Evolutionary conservation across 306 rosid species (phyloP).

Genomic region (Argentina anserina): DNA sequence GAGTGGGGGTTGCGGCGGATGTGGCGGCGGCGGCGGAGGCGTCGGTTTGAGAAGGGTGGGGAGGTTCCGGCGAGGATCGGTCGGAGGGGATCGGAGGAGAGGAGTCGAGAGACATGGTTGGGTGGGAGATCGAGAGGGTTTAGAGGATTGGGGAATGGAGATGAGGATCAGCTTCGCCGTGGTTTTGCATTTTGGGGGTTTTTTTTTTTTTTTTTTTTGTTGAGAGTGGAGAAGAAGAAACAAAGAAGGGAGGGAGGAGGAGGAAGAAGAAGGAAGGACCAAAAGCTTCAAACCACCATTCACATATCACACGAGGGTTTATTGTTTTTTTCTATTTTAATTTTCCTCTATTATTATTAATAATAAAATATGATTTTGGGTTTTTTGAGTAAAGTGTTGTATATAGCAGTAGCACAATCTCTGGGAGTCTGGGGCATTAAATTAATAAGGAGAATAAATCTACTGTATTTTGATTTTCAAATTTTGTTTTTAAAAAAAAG

Average conservation of each 20-base stretch:
- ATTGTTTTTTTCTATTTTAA: background rate
- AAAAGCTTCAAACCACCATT: slow-evolving; percentile 60
- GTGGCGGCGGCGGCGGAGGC: slow-evolving; percentile 24
- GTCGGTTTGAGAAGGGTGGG: slow-evolving; percentile 38
- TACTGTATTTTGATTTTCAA: too few relatives aligned
- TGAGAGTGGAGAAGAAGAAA: slow-evolving; percentile 25
- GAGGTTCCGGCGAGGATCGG: slow-evolving; percentile 60
- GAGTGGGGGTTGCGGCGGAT: slow-evolving; percentile 11
- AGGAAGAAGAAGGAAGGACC: too few relatives aligned
- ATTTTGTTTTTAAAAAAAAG: too few relatives aligned
- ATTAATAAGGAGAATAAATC: too few relatives aligned
- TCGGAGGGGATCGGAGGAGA: slow-evolving; percentile 52
- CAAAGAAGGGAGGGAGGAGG: background rate
- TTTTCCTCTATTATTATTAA: background rate
- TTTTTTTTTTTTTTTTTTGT: slow-evolving; percentile 8
- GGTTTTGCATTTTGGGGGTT: slow-evolving; percentile 49
- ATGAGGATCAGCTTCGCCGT: slow-evolving; percentile 57
- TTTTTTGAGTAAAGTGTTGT: background rate
- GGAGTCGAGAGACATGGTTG: slow-evolving; percentile 64
- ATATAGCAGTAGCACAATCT: background rate
- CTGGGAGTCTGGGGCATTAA: too few relatives aligned
- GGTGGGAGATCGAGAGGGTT: slow-evolving; percentile 48
- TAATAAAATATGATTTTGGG: background rate
- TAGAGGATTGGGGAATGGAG: slow-evolving; percentile 13
- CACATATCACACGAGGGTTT: slow-evolving; percentile 13